phyloP scores from a whole-genome alignment of 139 green algal species.

The Coccomyxa sp. region DNA sequence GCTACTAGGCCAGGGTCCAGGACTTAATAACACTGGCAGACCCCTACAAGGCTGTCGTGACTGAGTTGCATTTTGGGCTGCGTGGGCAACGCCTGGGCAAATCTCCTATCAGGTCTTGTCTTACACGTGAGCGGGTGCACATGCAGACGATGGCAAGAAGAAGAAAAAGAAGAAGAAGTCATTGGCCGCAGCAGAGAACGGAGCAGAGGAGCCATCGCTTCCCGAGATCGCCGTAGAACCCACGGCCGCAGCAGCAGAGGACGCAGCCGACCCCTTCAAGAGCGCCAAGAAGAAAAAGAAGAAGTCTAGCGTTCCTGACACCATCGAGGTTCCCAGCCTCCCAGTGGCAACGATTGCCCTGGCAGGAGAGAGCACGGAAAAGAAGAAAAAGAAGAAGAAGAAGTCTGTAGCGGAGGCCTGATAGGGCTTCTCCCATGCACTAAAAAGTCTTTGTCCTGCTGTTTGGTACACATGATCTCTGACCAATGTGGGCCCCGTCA shows the following conservation, averaged over 20 bases:
- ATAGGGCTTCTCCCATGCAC: neutral
- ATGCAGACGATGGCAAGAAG: neutral
- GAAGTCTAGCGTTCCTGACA: conserved; percentile 3
- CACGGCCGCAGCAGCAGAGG: conserved; percentile 5
- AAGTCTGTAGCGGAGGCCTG: neutral
- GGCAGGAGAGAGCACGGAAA: conserved; percentile 20
- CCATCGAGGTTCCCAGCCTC: no score
- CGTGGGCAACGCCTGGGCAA: no score
- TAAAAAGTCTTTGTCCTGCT: neutral
- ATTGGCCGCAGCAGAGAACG: conserved; percentile 4
- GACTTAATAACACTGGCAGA: no score
- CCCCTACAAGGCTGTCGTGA: no score
- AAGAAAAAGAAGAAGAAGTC: conserved; percentile 38
- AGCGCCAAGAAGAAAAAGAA: conserved; percentile 34
- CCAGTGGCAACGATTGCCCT: conserved; percentile 13
- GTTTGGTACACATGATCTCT: no score
- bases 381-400: conserved; percentile 51
- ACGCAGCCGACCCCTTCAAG: neutral
- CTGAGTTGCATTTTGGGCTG: no score
- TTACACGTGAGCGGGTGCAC: conserved; percentile 2
- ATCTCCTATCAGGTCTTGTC: no score
- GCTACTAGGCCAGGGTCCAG: no score
- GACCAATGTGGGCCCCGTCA: neutral
- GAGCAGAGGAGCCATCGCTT: conserved; percentile 4
- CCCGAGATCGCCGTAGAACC: neutral